phyloP scores from a whole-genome alignment of 306 rosid species.

The Glycine soja region DNA sequence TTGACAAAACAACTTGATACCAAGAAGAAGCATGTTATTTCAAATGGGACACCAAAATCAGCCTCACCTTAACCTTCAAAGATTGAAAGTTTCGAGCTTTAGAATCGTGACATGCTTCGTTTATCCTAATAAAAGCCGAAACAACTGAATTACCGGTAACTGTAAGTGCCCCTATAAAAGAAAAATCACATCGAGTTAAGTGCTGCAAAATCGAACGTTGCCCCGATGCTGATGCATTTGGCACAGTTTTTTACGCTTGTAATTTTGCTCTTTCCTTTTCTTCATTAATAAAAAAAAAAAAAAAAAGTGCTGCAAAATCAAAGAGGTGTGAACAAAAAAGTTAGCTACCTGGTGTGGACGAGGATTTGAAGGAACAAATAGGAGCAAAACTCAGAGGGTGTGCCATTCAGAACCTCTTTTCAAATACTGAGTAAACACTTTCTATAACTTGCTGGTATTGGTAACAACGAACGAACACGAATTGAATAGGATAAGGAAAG shows the following conservation, averaged over 20 bases:
- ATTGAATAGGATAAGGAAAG: slow-evolving; percentile 31
- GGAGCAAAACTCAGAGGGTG: not conserved
- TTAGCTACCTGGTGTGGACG: not conserved
- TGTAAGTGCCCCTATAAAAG: not conserved
- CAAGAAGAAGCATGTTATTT: too few species aligned
- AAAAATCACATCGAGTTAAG: not conserved
- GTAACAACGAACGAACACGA: slow-evolving; percentile 6
- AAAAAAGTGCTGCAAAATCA: too few species aligned
- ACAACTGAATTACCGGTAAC: slow-evolving; percentile 1
- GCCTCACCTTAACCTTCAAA: slow-evolving; percentile 5
- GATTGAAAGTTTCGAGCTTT: not conserved
- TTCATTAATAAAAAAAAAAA: too few species aligned
- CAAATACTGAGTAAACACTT: too few species aligned
- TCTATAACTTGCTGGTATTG: not conserved
- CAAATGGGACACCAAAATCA: slow-evolving; percentile 6
- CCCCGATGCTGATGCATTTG: too few species aligned
- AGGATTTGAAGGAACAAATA: slow-evolving; percentile 12
- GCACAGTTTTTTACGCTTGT: too few species aligned
- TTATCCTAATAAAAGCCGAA: not conserved
- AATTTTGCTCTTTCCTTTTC: too few species aligned
- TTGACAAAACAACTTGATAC: too few species aligned
- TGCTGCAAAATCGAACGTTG: too few species aligned
- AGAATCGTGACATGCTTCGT: not conserved
- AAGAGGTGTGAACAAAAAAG: not conserved
- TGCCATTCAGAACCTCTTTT: not conserved